Conservation (phyloP, 176 grass and related monocot genomes). For the Themeda triandra region DNA sequence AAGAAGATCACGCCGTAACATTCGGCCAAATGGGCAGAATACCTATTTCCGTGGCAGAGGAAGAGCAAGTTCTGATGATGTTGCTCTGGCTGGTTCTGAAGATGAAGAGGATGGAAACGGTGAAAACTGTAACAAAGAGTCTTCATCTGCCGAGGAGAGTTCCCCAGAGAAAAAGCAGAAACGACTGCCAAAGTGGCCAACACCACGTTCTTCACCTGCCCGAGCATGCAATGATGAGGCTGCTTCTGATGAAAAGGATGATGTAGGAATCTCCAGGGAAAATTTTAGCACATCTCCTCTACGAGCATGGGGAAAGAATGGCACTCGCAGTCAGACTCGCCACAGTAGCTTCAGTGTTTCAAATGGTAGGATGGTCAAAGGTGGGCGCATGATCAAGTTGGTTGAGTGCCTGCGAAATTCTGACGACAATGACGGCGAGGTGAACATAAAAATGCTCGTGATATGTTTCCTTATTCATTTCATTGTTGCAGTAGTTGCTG, state of each 20-base stretch:
- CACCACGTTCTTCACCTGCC: constrained; percentile 61
- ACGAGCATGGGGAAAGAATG: constrained; percentile 83
- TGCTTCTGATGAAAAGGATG: constrained; percentile 58
- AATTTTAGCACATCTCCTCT: constrained; percentile 57
- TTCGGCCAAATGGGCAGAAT: constrained; percentile 30
- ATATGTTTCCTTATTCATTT: background rate
- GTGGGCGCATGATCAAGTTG: constrained; percentile 64
- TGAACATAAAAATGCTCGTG: constrained; percentile 30
- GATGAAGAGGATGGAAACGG: constrained; percentile 65
- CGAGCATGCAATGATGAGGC: constrained; percentile 50
- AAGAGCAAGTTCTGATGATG: constrained; percentile 30
- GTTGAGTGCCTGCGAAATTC: constrained; percentile 60
- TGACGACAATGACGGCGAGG: constrained; percentile 64
- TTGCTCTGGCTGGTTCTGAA: constrained; percentile 41
- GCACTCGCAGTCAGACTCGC: constrained; percentile 70
- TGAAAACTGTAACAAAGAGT: constrained; percentile 48
- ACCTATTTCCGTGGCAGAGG: constrained; percentile 49
- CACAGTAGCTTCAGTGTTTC: constrained; percentile 54
- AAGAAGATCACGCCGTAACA: constrained; percentile 59
- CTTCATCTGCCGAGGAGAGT: constrained; percentile 53
- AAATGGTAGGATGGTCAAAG: constrained; percentile 63
- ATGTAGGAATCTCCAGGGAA: constrained; percentile 47
- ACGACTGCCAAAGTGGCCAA: constrained; percentile 49
- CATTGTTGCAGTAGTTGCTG: background rate
- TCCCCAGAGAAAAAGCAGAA: constrained; percentile 58